These are phyloP conservation scores for Lipomyces spencermartinsiae DNA, from an alignment of 805 yeast genomes.

Conservation along the genomic window DNA sequence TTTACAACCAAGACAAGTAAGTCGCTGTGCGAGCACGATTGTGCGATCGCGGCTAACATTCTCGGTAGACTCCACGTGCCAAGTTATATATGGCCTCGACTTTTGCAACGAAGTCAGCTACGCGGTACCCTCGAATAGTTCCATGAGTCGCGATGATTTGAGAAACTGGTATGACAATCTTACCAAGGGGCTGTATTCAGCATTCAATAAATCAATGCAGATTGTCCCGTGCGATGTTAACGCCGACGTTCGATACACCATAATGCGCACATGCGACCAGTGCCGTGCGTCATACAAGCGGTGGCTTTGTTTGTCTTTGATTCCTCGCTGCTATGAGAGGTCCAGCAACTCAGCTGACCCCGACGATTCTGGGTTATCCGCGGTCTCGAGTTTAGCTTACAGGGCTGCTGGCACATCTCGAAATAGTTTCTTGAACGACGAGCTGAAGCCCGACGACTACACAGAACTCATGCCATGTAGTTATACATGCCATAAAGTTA, in stretches of 20 bases:
- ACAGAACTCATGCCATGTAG: slow-evolving; percentile 87
- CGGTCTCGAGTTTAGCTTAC: slow-evolving; percentile 10
- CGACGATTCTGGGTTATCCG: slow-evolving; percentile 33
- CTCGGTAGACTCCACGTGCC: slow-evolving; percentile 63
- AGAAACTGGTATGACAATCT: slow-evolving; percentile 64
- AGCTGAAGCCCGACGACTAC: slow-evolving; percentile 65
- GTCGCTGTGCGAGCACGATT: neutral
- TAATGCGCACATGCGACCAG: slow-evolving; percentile 72
- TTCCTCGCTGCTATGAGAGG: slow-evolving; percentile 79
- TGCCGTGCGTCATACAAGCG: slow-evolving; percentile 74
- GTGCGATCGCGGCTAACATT: neutral
- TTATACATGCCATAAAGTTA: slow-evolving; percentile 77
- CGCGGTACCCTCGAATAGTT: slow-evolving; percentile 70
- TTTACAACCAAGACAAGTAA: slow-evolving; percentile 55
- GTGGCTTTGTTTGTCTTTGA: slow-evolving; percentile 89
- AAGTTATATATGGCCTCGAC: slow-evolving; percentile 71
- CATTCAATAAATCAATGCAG: slow-evolving; percentile 77
- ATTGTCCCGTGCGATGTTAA: slow-evolving; percentile 74
- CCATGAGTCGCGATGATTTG: slow-evolving; percentile 48
- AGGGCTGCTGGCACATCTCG: slow-evolving; percentile 53
- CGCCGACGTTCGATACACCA: slow-evolving; percentile 71
- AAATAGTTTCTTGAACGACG: slow-evolving; percentile 60
- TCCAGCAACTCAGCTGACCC: slow-evolving; percentile 19
- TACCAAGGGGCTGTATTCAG: slow-evolving; percentile 61
- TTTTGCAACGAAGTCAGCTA: slow-evolving; percentile 87